A percentile compares a stretch with the other conserved stretches of the same genome.
Evolutionary conservation across 2,329 filamentous ascomycete genomes (phyloP).

Genomic region (Cordyceps fumosorosea): DNA sequence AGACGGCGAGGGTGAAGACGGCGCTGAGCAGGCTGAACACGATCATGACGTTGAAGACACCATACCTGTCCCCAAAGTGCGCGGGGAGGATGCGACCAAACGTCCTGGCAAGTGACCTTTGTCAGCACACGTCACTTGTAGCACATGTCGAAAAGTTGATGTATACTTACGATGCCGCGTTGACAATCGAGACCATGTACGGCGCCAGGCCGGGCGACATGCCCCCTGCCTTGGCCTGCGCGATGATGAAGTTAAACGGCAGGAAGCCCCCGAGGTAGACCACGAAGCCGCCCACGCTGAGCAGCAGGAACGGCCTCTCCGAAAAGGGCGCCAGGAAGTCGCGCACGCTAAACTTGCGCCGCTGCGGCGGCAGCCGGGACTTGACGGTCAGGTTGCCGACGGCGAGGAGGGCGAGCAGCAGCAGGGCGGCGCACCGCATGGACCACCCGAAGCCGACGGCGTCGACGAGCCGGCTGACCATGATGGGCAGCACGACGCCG

Average conservation of each 20-base stretch:
- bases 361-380: conserved; percentile 32
- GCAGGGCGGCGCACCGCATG: conserved; percentile 52
- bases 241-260: conserved; percentile 8
- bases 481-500: conserved; percentile 39
- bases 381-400: conserved; percentile 28
- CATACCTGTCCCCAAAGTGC: not conserved
- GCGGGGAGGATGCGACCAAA: conserved; percentile 1
- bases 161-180: not conserved
- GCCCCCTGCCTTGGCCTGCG: not conserved
- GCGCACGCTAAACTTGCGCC: conserved; percentile 30
- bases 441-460: conserved; percentile 36
- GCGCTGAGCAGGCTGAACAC: conserved; percentile 50
- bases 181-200: conserved; percentile 7
- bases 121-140: not conserved
- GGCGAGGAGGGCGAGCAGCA: conserved; percentile 35
- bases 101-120: not conserved
- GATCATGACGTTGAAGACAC: conserved; percentile 56
- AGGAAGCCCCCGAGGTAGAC: conserved; percentile 18
- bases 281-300: conserved; percentile 19
- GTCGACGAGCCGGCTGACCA: conserved; percentile 20
- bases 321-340: conserved; percentile 36
- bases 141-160: not conserved
- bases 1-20: conserved; percentile 28
- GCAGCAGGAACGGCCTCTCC: conserved; percentile 32
- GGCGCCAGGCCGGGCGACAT: not conserved